These are phyloP conservation scores for Tolypocladium capitatum DNA, from an alignment of 2,329 filamentous ascomycete genomes.

Conservation along the genomic window DNA sequence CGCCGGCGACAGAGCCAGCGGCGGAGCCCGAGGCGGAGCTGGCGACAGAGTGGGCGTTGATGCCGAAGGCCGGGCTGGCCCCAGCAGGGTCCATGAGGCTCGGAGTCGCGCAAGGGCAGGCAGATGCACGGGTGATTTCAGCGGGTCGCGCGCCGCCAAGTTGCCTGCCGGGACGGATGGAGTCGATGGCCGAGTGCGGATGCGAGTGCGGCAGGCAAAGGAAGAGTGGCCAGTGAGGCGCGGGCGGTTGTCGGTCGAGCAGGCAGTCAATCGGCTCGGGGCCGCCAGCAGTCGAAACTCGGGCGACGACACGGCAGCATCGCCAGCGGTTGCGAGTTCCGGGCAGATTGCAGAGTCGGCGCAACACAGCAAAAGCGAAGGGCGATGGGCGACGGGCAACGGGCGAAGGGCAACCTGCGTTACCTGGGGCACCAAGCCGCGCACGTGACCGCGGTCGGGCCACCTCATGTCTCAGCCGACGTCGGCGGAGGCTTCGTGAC, in stretches of 20 bases:
- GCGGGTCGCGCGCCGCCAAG: not conserved
- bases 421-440: not conserved
- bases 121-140: not conserved
- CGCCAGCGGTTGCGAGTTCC: not conserved
- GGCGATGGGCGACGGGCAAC: too few relatives aligned
- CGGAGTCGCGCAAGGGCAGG: not conserved
- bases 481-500: too few relatives aligned
- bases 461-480: too few relatives aligned
- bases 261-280: not conserved
- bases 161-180: constrained; percentile 1
- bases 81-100: constrained; percentile 3
- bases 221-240: not conserved
- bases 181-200: not conserved
- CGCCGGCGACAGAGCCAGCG: constrained; percentile 1
- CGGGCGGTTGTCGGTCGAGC: not conserved
- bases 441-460: not conserved
- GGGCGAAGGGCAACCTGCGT: too few relatives aligned
- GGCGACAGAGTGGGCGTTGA: not conserved
- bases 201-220: not conserved
- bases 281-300: not conserved
- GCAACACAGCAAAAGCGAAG: not conserved
- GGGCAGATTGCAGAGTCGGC: not conserved
- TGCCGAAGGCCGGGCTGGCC: constrained; percentile 1
- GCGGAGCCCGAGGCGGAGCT: constrained; percentile 1
- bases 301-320: not conserved